These are phyloP conservation scores for Suillus weaverae DNA, from an alignment of 768 basidiomycete genomes.

Conservation along the genomic window DNA sequence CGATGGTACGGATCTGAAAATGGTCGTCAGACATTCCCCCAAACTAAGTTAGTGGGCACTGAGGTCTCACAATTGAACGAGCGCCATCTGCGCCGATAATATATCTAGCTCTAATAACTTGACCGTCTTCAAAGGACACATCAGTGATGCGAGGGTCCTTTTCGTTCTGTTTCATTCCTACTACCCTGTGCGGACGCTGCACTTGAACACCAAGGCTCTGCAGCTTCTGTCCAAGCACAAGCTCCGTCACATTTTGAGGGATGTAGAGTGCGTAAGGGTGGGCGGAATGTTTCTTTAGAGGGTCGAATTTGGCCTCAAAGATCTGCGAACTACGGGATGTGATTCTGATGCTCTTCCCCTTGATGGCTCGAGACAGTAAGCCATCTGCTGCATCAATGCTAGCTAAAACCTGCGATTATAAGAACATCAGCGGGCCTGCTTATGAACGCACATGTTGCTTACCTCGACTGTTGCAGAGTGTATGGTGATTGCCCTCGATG, in stretches of 20 bases:
- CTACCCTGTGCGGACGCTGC: constrained; percentile 39
- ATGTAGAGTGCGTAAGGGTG: constrained; percentile 43
- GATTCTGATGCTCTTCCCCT: constrained; percentile 27
- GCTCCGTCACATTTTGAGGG: constrained; percentile 47
- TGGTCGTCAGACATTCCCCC: not conserved
- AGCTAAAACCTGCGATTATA: constrained; percentile 42
- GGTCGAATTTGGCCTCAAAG: constrained; percentile 30
- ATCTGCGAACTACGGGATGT: constrained; percentile 32
- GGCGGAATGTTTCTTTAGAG: constrained; percentile 40
- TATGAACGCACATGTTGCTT: not conserved
- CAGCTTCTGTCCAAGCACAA: constrained; percentile 37
- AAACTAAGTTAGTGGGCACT: not conserved
- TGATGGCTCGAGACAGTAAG: constrained; percentile 30
- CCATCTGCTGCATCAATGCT: constrained; percentile 40
- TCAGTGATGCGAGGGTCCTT: constrained; percentile 32
- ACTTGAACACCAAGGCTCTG: constrained; percentile 34
- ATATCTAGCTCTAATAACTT: constrained; percentile 42
- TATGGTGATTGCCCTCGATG: constrained; percentile 43
- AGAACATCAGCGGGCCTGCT: not conserved
- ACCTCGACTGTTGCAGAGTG: constrained; percentile 52
- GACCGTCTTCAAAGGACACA: constrained; percentile 48
- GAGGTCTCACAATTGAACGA: constrained; percentile 40
- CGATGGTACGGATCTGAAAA: constrained; percentile 41
- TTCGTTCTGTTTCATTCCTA: constrained; percentile 35
- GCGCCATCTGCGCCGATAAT: constrained; percentile 55